These are phyloP conservation scores for Sclerospora graminicola DNA, from an alignment of 352 stramenopile genomes.

Conservation along the genomic window DNA sequence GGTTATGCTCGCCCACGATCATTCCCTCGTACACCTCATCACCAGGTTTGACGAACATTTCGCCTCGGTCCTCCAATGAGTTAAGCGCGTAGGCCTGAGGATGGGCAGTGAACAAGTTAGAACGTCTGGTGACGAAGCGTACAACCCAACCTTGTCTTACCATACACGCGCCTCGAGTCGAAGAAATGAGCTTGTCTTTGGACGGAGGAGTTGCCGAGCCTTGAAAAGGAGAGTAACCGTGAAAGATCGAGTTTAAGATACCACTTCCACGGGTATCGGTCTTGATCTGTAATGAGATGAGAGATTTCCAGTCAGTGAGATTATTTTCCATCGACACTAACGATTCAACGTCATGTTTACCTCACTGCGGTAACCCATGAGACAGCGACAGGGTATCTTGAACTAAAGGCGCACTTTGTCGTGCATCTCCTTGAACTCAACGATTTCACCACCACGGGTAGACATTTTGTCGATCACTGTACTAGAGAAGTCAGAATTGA, in stretches of 20 bases:
- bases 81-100: slow-evolving; percentile 87
- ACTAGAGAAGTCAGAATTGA: slow-evolving; percentile 93
- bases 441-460: slow-evolving; percentile 88
- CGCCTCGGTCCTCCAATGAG: slow-evolving; percentile 87
- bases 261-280: slow-evolving; percentile 92
- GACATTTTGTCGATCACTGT: slow-evolving; percentile 96
- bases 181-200: slow-evolving; percentile 82
- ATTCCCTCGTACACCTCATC: slow-evolving; percentile 96
- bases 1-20: slow-evolving; percentile 97
- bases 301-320: slow-evolving; percentile 2
- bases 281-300: slow-evolving; percentile 72
- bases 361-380: slow-evolving; percentile 94
- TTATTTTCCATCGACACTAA: background rate
- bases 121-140: background rate
- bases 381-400: slow-evolving; percentile 91
- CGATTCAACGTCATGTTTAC: slow-evolving; percentile 11
- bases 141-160: slow-evolving; percentile 12
- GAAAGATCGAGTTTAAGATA: slow-evolving; percentile 95
- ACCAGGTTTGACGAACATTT: slow-evolving; percentile 93
- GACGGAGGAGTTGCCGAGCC: slow-evolving; percentile 57
- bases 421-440: slow-evolving; percentile 88
- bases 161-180: slow-evolving; percentile 54
- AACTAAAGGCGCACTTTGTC: slow-evolving; percentile 93
- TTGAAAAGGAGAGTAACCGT: slow-evolving; percentile 89
- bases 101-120: background rate